phyloP scores from a whole-genome alignment of 140 eudicot genomes.

The Anethum foeniculum region DNA sequence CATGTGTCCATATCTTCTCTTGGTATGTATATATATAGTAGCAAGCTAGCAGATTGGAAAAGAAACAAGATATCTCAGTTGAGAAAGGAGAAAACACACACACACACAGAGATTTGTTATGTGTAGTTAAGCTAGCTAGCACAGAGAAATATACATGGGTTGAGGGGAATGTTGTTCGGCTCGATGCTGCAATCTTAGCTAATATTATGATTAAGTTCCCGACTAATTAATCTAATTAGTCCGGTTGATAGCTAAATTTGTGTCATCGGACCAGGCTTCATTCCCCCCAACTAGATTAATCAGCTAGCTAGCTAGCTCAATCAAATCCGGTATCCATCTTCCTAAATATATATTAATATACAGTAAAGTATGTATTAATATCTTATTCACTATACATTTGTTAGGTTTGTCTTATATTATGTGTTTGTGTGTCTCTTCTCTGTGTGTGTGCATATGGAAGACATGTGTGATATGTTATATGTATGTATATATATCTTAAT shows the following conservation, averaged over 20 bases:
- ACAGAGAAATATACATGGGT: not conserved
- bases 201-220: not conserved
- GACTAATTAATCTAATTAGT: not conserved
- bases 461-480: not conserved
- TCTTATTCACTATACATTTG: not conserved
- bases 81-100: not conserved
- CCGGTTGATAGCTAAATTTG: constrained; percentile 1
- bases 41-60: not conserved
- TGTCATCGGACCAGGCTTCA: constrained; percentile 94
- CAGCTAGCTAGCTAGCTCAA: not conserved
- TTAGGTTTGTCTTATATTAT: not conserved
- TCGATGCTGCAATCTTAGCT: constrained; percentile 24
- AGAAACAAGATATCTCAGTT: not conserved
- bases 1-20: not conserved
- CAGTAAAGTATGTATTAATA: too few relatives aligned
- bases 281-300: constrained; percentile 56
- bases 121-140: not conserved
- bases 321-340: not conserved
- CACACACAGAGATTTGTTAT: not conserved
- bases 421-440: too few relatives aligned
- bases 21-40: not conserved
- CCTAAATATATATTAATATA: too few relatives aligned
- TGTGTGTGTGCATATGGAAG: too few relatives aligned
- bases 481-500: too few relatives aligned
- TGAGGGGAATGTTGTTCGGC: constrained; percentile 47